Percentiles rank a stretch among this genome's conserved stretches.
These are phyloP conservation scores for Lanmaoa pseudosensibilis DNA, from an alignment of 768 basidiomycete species.

Conservation along the genomic window DNA sequence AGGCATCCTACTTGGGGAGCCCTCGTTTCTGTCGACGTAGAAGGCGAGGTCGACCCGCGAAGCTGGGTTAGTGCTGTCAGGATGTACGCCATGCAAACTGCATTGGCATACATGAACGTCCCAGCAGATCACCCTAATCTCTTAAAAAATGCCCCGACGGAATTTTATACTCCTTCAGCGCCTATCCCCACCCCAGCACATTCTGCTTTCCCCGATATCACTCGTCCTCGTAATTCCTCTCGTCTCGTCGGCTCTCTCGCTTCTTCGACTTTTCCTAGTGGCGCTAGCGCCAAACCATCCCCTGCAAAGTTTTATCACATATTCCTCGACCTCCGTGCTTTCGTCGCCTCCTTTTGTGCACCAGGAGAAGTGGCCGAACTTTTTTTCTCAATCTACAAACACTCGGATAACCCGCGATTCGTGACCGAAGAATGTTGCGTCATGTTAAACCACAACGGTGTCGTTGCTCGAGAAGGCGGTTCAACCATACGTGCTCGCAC, in stretches of 20 bases:
- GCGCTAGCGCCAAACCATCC: constrained; percentile 33
- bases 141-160: constrained; percentile 36
- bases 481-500: constrained; percentile 65
- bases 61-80: constrained; percentile 88
- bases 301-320: constrained; percentile 83
- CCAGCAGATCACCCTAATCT: constrained; percentile 40
- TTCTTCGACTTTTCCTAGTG: constrained; percentile 10
- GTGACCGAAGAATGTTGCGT: constrained; percentile 93
- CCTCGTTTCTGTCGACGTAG: constrained; percentile 86
- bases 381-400: constrained; percentile 90
- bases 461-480: constrained; percentile 74
- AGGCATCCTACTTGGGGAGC: constrained; percentile 90
- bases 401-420: constrained; percentile 71
- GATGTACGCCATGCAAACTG: constrained; percentile 89
- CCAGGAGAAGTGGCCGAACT: constrained; percentile 93
- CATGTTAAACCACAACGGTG: constrained; percentile 89
- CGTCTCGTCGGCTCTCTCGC: constrained; percentile 39
- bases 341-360: constrained; percentile 85
- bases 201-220: constrained; percentile 67
- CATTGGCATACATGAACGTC: constrained; percentile 74
- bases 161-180: constrained; percentile 41
- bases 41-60: constrained; percentile 74
- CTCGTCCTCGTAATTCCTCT: constrained; percentile 30
- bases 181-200: constrained; percentile 62
- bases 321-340: constrained; percentile 87